These are phyloP conservation scores for Globomyces pollinis-pini DNA, from an alignment of 192 early-diverging fungal species.

Conservation along the genomic window DNA sequence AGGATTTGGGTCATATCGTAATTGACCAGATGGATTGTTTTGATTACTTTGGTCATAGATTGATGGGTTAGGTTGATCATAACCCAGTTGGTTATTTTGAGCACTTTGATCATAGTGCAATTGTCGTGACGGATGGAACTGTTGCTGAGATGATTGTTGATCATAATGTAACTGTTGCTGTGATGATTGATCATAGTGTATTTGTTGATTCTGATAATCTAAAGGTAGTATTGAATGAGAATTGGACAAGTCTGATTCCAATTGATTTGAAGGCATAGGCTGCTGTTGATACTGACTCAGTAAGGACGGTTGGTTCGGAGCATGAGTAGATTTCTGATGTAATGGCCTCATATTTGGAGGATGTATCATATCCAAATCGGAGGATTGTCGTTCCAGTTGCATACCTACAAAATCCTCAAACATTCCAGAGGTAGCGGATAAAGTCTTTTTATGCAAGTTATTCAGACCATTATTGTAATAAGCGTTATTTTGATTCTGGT, in stretches of 20 bases:
- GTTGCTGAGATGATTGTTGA: too few relatives aligned
- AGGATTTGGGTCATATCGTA: too few relatives aligned
- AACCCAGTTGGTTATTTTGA: too few relatives aligned
- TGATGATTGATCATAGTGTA: too few relatives aligned
- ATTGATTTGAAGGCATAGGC: neutral
- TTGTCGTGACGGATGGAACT: too few relatives aligned
- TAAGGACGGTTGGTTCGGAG: neutral
- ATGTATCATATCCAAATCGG: neutral
- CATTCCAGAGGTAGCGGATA: neutral
- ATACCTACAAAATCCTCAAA: slow-evolving; percentile 8
- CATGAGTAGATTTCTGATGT: neutral
- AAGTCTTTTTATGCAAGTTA: neutral
- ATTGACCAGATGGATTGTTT: too few relatives aligned
- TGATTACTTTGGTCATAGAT: too few relatives aligned
- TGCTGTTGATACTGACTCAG: neutral
- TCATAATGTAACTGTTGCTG: too few relatives aligned
- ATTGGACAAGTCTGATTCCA: neutral
- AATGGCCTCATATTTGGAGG: neutral
- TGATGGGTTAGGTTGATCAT: too few relatives aligned
- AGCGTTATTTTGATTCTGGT: neutral
- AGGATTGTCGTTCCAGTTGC: neutral
- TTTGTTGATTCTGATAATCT: neutral
- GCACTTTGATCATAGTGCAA: too few relatives aligned
- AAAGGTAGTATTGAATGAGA: neutral
- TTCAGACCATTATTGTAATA: neutral